Evolutionary conservation across 805 yeast genomes (phyloP).

Genomic region (Wickerhamomyces xylosicus): DNA sequence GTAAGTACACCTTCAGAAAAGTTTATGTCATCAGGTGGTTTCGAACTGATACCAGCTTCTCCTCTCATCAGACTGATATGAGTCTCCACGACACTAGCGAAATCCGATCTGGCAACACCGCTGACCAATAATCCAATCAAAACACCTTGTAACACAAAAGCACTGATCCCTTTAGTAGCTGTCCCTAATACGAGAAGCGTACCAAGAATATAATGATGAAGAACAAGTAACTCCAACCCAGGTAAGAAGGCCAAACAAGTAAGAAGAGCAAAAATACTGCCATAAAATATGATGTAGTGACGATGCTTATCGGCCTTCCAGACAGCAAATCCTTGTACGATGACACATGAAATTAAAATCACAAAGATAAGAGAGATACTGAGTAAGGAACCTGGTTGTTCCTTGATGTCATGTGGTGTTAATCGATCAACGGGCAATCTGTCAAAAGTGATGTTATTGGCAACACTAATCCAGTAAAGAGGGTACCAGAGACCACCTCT

Average conservation of each 20-base stretch:
- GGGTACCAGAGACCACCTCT: constrained; percentile 55
- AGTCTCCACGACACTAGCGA: constrained; percentile 82
- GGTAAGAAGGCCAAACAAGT: constrained; percentile 41
- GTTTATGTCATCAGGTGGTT: constrained; percentile 39
- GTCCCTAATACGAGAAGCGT: constrained; percentile 77
- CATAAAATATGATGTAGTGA: constrained; percentile 47
- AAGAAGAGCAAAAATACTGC: constrained; percentile 31
- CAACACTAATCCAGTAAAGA: constrained; percentile 71
- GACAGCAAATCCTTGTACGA: constrained; percentile 65
- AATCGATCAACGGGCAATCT: constrained; percentile 81
- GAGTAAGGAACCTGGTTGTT: constrained; percentile 66
- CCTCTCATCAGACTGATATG: constrained; percentile 54
- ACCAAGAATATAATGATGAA: constrained; percentile 77
- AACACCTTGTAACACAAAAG: constrained; percentile 74
- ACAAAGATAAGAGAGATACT: constrained; percentile 46
- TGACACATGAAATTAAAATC: constrained; percentile 41
- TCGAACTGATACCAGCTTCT: constrained; percentile 46
- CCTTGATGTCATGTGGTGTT: constrained; percentile 56
- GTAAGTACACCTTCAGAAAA: constrained; percentile 15
- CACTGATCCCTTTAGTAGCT: constrained; percentile 58
- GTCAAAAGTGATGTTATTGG: constrained; percentile 84
- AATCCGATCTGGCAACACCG: constrained; percentile 90
- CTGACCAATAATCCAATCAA: constrained; percentile 70
- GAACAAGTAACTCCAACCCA: constrained; percentile 64
- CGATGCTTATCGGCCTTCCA: constrained; percentile 71